Base-by-base conservation (phyloP, 2,329 filamentous ascomycete genomes). In the Alternaria atra region DNA sequence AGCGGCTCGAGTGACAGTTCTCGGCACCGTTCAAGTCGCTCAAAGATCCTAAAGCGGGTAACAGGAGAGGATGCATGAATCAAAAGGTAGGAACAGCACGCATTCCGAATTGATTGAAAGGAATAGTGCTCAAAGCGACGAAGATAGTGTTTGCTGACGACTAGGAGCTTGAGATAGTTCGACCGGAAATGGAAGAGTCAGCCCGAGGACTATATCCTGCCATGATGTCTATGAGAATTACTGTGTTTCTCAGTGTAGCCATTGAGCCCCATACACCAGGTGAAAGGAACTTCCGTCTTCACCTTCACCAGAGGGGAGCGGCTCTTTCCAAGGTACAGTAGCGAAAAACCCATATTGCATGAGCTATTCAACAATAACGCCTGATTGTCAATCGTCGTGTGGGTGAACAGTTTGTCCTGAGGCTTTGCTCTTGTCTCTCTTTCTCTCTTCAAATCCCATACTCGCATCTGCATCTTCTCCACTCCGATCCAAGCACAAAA, bases 81-180 rank as follows among this genome's bases (percentile, higher is more conserved):
- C 8, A 13, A 25, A 15, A 42, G 7, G 20, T 20, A 20, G n/a
- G 13, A 9, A 35, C 0, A 13, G 5, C 32, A 10, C 13, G n/a
- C 46, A 23, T 8, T 5, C 13, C 30, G 46, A 37, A 23, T 37
- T 32, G 46, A 13, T 5, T 17, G 20, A 23, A 50, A 27, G 58
- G 15, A 23, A 43, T 3, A n/a, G 23, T 44, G 10, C 27, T 37
- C 12, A 35, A 32, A 39, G 52, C 29, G 1, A 52, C 23, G 29
- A 65, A 57, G 30, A 40, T 53, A 13, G 30, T 53, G 34, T 67
- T 67, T 53, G 34, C 35, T 15, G 54, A 62, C 8, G 43, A 55
- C 39, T 61, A 53, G 37, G 55, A 5, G 13, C 1, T 47, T 34
- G 32, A 25, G 1, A 25, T 25, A n/a, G 5, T 27, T 43, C 9